Base-by-base conservation (phyloP, 495 filamentous ascomycete genomes). In the Penicillium tannophilum region DNA sequence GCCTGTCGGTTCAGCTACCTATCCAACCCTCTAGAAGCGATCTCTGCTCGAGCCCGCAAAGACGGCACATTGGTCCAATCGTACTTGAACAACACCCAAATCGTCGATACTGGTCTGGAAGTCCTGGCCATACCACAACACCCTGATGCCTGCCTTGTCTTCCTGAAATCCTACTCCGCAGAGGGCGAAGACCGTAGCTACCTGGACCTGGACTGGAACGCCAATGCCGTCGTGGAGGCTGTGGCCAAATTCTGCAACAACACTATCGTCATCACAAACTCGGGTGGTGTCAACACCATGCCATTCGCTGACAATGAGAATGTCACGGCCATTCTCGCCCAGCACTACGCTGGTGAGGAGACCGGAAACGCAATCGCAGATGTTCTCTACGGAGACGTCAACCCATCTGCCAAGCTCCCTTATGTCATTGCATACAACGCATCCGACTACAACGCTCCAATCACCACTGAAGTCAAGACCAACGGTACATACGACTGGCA, bases 361-460 rank as follows among this genome's bases (percentile, higher is more conserved):
- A 75, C 76, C 9, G 86, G 87, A 0, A 76, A 76, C 23, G 77
- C 84, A 1, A 68, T 89, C 3, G 76, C 79, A 2, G 72, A 80
- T 4, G 62, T 90, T 3, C 74, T 90, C 1, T 89, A 87, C 63
- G 87, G 87, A 12, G 74, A 80, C 9, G 69, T 73, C 28, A 83
- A 80, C 30, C 83, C 82, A 0, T 85, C 80, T 0, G 89, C 87
- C 30, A 84, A 87, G 46, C 76, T 92, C 8, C 88, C 89, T 0
- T 92, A 90, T 61, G 89, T 85, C 0, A 82, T 91, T n/a, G 86
- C 86, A 5, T 75, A 78, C 26, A 82, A 85, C 48, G 85, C 83
- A 55, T 71, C 67, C 8, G 86, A 91, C 60, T 91, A 87, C 64
- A 76, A 76, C n/a, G 90, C n/a, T 77, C 84, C n/a, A 79, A 79